These are phyloP conservation scores for Russula vinacea DNA, from an alignment of 768 basidiomycete species.

Conservation along the genomic window DNA sequence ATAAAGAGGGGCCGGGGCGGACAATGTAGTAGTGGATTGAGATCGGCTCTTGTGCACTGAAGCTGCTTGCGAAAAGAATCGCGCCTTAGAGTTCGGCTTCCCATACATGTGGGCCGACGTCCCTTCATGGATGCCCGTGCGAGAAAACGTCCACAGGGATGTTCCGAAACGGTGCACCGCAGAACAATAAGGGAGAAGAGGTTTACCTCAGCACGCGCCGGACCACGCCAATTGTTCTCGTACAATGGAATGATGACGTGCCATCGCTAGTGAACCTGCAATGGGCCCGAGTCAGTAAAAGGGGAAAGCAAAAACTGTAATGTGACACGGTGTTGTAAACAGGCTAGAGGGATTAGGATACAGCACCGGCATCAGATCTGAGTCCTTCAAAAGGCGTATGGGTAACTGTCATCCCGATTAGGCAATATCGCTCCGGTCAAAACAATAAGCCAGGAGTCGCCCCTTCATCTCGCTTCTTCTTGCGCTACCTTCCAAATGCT, in stretches of 20 bases:
- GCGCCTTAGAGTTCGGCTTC: slow-evolving; percentile 12
- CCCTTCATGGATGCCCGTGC: not conserved
- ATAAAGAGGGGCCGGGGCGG: not conserved
- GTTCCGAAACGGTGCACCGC: slow-evolving; percentile 13
- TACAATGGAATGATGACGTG: slow-evolving; percentile 16
- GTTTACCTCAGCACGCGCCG: slow-evolving; percentile 26
- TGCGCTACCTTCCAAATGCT: slow-evolving; percentile 1
- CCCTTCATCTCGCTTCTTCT: slow-evolving; percentile 19
- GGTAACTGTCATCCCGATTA: slow-evolving; percentile 14
- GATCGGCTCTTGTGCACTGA: not conserved
- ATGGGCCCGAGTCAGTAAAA: slow-evolving; percentile 19
- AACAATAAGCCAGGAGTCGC: slow-evolving; percentile 19
- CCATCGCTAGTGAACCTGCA: slow-evolving; percentile 12
- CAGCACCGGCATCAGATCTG: slow-evolving; percentile 3
- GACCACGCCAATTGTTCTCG: slow-evolving; percentile 25
- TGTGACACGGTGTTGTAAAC: slow-evolving; percentile 14
- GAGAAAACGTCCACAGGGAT: slow-evolving; percentile 4
- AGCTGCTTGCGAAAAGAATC: not conserved
- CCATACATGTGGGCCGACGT: not conserved
- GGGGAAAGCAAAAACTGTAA: slow-evolving; percentile 17
- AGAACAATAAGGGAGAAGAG: slow-evolving; percentile 29
- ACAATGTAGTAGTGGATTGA: slow-evolving; percentile 5
- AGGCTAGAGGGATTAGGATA: not conserved
- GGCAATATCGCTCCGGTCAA: slow-evolving; percentile 20
- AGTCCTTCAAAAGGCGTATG: not conserved